Base-by-base conservation (phyloP, 768 basidiomycete genomes). In the Rhodotorula babjevae region DNA sequence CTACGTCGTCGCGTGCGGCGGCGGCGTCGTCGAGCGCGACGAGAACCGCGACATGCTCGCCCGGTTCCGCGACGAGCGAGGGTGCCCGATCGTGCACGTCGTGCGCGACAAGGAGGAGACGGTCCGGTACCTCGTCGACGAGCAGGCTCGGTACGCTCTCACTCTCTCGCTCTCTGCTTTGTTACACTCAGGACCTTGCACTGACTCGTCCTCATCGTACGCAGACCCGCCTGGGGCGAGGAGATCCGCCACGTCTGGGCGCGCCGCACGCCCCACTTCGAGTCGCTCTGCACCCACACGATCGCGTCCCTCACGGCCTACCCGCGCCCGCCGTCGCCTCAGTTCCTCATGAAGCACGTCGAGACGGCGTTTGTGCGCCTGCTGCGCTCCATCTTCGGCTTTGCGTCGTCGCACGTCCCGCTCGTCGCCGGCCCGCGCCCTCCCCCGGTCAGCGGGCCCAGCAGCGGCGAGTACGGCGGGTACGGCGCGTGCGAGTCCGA, bases 21-120 rank as follows among this genome's bases (percentile, higher is more conserved):
- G 95, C 6, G 95, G 95, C 1, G 88, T 97, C 68, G 92, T 98
- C n/a, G 95, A 99, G 81, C 89, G 88, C 0, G 85, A 87, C 1
- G 85, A 83, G 55, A 90, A 91, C 18, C 84, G 94, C 40, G 84
- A 89, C 29, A 77, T 90, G 18, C 84, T 99, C 71, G 84, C 87
- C 80, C 79, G 83, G 27, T 93, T 91, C 80, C 60, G 33, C n/a
- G 82, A 83, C n/a, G 82, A 83, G 40, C 23, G 21, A 0, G 67
- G 71, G 0, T 71, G 74, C 6, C 86, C 87, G 9, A 90, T 99
- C 14, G 88, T 98, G 4, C 88, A 94, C 80, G 85, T 97, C 67
- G 85, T 87, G 31, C 85, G 95, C 18, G 87, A 90, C 44, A 72
- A 77, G 63, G 76, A 76, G 36, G 72, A 78, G 65, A 72, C 73